Evolutionary conservation across 805 yeast species (phyloP).

Genomic region (Kuraishia ogatae): DNA sequence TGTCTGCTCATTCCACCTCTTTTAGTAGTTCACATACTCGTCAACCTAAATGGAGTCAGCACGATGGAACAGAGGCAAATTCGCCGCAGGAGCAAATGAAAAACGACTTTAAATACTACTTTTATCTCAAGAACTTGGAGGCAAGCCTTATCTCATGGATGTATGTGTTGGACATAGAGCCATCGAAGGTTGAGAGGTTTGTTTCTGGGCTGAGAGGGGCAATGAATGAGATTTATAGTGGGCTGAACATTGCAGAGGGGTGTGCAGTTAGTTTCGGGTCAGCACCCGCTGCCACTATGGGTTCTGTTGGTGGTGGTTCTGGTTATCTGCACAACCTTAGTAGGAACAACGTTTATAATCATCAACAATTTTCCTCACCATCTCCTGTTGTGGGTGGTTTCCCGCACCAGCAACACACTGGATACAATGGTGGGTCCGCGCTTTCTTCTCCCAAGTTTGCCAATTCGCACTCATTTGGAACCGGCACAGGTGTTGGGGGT

Average conservation of each 20-base stretch:
- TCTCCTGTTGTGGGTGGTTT: neutral
- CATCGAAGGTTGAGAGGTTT: neutral
- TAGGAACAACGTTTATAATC: neutral
- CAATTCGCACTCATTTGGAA: neutral
- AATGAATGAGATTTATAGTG: neutral
- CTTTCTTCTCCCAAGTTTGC: constrained; percentile 1
- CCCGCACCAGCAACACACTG: too few relatives aligned
- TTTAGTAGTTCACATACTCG: constrained; percentile 7
- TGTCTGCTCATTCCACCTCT: neutral
- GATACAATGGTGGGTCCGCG: neutral
- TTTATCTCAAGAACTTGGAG: constrained; percentile 18
- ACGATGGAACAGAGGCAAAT: neutral
- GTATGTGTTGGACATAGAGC: constrained; percentile 10
- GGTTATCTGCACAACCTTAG: neutral
- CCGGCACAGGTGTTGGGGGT: neutral
- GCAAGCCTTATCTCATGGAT: constrained; percentile 17
- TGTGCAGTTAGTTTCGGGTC: neutral
- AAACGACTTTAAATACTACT: constrained; percentile 16
- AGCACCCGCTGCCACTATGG: neutral
- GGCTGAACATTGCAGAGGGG: neutral
- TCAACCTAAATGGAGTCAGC: neutral
- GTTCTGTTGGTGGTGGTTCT: neutral
- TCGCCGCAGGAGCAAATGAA: constrained; percentile 12
- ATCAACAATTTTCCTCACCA: neutral
- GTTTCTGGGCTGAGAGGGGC: neutral